phyloP scores from a whole-genome alignment of 768 basidiomycete genomes.

The Suillus cothurnatus region DNA sequence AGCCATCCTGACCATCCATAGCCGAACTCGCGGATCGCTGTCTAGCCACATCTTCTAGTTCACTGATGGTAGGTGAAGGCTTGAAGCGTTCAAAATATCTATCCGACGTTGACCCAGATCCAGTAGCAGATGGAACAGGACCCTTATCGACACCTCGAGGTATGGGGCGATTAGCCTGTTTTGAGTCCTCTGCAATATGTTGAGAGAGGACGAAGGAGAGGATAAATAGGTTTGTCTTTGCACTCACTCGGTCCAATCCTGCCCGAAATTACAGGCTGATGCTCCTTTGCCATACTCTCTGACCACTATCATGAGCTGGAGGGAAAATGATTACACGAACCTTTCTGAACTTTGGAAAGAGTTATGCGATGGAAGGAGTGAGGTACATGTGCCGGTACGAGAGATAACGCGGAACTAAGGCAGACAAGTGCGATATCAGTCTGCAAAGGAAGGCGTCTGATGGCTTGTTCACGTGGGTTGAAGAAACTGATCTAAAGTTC shows the following conservation, averaged over 20 bases:
- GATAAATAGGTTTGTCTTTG: constrained; percentile 20
- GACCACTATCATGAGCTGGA: constrained; percentile 15
- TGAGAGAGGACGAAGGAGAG: constrained; percentile 12
- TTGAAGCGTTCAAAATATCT: constrained; percentile 20
- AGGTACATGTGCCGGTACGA: not conserved
- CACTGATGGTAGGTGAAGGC: constrained; percentile 24
- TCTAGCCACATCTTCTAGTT: constrained; percentile 28
- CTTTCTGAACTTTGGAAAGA: not conserved
- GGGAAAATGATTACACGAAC: not conserved
- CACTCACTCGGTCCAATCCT: constrained; percentile 42
- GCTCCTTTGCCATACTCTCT: constrained; percentile 37
- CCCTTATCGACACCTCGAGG: constrained; percentile 16
- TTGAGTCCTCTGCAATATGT: not conserved
- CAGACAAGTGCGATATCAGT: no score
- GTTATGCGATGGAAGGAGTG: not conserved
- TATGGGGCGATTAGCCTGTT: constrained; percentile 10
- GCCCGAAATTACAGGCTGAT: constrained; percentile 46
- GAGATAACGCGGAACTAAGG: not conserved
- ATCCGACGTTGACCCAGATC: constrained; percentile 24
- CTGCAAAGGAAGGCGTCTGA: not conserved
- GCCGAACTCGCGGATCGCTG: constrained; percentile 15
- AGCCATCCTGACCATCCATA: constrained; percentile 21
- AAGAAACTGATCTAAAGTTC: not conserved
- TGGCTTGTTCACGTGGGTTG: not conserved
- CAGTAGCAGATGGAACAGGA: constrained; percentile 21